These are phyloP conservation scores for Tricholoma bakamatsutake DNA, from an alignment of 768 basidiomycete species.

Conservation along the genomic window DNA sequence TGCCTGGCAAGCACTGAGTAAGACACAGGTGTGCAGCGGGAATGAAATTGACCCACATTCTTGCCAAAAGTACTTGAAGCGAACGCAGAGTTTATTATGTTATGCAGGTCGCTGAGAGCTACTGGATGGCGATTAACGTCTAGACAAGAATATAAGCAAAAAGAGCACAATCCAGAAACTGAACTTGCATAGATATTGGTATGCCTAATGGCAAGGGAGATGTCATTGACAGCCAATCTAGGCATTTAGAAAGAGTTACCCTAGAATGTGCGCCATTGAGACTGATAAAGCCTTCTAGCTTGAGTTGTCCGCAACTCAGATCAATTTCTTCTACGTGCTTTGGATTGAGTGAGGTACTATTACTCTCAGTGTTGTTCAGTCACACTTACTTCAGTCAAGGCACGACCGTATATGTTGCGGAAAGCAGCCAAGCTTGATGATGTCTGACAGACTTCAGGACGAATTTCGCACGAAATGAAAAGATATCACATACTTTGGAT, in stretches of 20 bases:
- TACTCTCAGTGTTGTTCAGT: background rate
- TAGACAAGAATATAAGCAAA: conserved; percentile 22
- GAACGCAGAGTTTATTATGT: conserved; percentile 61
- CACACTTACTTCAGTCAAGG: conserved; percentile 56
- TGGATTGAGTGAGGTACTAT: conserved; percentile 7
- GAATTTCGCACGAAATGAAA: background rate
- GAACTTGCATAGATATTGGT: conserved; percentile 80
- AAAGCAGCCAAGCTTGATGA: conserved; percentile 61
- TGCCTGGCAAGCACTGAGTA: conserved; percentile 37
- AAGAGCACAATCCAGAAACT: conserved; percentile 1
- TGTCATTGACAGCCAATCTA: conserved; percentile 12
- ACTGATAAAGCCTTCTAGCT: conserved; percentile 80
- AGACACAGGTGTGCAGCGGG: background rate
- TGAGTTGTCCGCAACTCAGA: conserved; percentile 40
- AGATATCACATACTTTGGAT: conserved; percentile 47
- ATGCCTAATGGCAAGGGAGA: conserved; percentile 41
- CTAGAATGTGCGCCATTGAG: conserved; percentile 70
- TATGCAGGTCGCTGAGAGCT: conserved; percentile 59
- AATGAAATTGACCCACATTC: conserved; percentile 41
- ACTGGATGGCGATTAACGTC: conserved; percentile 80
- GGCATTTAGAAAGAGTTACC: conserved; percentile 31
- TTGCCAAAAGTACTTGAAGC: conserved; percentile 66
- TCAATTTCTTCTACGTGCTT: conserved; percentile 70
- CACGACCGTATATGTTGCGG: conserved; percentile 66
- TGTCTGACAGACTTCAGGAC: conserved; percentile 38